Percentiles rank a stretch among this genome's conserved stretches.
These are phyloP conservation scores for Leishmania amazonensis DNA, from an alignment of 208 protist species.

Conservation along the genomic window DNA sequence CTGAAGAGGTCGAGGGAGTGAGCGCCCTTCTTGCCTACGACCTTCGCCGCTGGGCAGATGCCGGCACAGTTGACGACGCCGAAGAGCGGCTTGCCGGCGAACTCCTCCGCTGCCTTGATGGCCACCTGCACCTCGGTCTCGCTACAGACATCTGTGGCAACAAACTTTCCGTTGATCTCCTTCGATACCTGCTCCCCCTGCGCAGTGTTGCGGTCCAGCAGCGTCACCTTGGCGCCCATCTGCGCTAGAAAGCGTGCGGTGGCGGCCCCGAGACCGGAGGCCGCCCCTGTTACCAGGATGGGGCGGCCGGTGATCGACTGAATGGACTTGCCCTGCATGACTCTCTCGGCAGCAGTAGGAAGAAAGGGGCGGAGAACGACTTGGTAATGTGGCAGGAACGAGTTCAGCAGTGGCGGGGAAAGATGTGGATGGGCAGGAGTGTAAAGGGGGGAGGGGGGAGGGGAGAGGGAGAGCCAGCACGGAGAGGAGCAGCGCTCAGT, in stretches of 20 bases:
- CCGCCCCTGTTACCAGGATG: slow-evolving; percentile 52
- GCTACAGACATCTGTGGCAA: slow-evolving; percentile 43
- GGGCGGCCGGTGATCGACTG: slow-evolving; percentile 37
- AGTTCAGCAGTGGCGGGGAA: neutral
- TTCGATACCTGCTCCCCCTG: slow-evolving; percentile 34
- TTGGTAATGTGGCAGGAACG: neutral
- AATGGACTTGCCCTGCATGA: slow-evolving; percentile 10
- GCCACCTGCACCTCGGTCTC: slow-evolving; percentile 54
- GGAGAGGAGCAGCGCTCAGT: neutral
- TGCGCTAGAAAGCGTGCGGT: slow-evolving; percentile 39
- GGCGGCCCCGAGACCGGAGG: slow-evolving; percentile 50
- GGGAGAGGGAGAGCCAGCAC: neutral
- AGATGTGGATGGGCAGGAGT: neutral
- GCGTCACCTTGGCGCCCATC: slow-evolving; percentile 43
- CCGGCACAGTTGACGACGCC: slow-evolving; percentile 82
- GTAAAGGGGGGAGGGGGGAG: neutral
- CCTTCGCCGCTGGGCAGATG: slow-evolving; percentile 37
- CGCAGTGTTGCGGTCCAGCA: slow-evolving; percentile 50
- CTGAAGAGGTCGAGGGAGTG: slow-evolving; percentile 56
- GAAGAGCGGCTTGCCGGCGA: slow-evolving; percentile 54
- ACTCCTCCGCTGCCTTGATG: slow-evolving; percentile 48
- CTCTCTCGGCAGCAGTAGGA: neutral
- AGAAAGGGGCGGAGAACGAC: neutral
- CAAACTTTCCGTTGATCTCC: slow-evolving; percentile 36
- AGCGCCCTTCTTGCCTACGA: slow-evolving; percentile 40